phyloP scores from a whole-genome alignment of 352 stramenopile species.

The Phytopythium montanum region DNA sequence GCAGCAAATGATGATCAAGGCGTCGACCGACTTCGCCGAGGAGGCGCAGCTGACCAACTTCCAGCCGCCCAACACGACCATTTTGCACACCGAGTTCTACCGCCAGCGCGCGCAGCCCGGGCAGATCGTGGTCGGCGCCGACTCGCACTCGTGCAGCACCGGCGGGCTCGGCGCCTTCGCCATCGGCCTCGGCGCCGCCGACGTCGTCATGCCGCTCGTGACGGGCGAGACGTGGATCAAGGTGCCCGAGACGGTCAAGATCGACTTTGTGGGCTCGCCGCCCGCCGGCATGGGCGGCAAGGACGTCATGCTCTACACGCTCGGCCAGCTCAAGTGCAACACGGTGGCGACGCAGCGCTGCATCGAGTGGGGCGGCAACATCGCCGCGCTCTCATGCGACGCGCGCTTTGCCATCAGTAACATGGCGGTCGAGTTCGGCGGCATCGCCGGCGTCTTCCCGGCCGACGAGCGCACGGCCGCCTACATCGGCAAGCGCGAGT shows the following conservation, averaged over 20 bases:
- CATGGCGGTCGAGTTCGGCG: conserved; percentile 85
- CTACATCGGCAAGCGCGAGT: conserved; percentile 69
- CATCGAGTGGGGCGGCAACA: conserved; percentile 82
- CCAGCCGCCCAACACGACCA: conserved; percentile 83
- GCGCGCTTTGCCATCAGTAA: conserved; percentile 83
- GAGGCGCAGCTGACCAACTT: conserved; percentile 80
- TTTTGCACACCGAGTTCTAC: conserved; percentile 87
- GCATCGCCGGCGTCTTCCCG: conserved; percentile 81
- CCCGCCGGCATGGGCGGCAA: conserved; percentile 78
- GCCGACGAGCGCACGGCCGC: conserved; percentile 70
- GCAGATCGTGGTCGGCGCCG: conserved; percentile 80
- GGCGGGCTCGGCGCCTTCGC: conserved; percentile 77
- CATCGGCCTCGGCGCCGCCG: conserved; percentile 68
- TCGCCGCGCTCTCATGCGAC: conserved; percentile 69
- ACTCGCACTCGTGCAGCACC: conserved; percentile 78
- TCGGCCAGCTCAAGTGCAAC: conserved; percentile 85
- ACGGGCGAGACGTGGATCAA: conserved; percentile 88
- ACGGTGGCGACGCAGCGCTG: conserved; percentile 75
- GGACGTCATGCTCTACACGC: conserved; percentile 85
- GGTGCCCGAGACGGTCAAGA: conserved; percentile 82
- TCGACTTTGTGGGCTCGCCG: conserved; percentile 71
- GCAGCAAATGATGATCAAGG: conserved; percentile 89
- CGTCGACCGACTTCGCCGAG: conserved; percentile 75
- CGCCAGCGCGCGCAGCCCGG: conserved; percentile 77
- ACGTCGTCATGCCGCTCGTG: conserved; percentile 83